phyloP scores from a whole-genome alignment of 2,329 filamentous ascomycete genomes.

The Colletotrichum sp. region DNA sequence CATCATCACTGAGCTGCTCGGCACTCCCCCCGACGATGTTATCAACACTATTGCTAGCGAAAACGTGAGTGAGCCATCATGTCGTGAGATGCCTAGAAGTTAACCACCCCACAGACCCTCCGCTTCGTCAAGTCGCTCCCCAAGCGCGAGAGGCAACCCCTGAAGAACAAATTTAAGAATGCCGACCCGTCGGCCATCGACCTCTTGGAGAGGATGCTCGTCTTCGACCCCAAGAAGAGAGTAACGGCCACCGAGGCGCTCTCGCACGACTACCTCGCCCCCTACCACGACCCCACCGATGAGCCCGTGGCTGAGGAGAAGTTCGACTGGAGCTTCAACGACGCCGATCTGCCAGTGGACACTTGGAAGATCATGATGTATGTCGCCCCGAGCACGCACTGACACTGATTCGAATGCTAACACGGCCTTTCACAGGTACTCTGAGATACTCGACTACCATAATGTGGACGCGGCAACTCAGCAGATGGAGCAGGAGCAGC shows the following conservation, averaged over 20 bases:
- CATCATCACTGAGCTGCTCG: constrained; percentile 97
- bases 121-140: constrained; percentile 97
- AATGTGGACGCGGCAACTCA: constrained; percentile 71
- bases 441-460: constrained; percentile 97
- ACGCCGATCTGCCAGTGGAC: constrained; percentile 94
- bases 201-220: constrained; percentile 93
- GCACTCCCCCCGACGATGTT: constrained; percentile 96
- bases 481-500: constrained; percentile 30
- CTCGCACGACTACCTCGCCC: constrained; percentile 89
- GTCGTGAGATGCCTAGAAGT: background rate
- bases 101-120: constrained; percentile 68
- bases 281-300: constrained; percentile 96
- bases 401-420: background rate
- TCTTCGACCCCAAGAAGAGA: constrained; percentile 97
- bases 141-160: constrained; percentile 87
- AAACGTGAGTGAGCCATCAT: constrained; percentile 68
- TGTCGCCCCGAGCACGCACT: constrained; percentile 34
- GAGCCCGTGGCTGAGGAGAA: constrained; percentile 96
- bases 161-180: constrained; percentile 92
- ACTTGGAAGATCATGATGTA: constrained; percentile 99
- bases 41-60: constrained; percentile 99
- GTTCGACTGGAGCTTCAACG: constrained; percentile 99
- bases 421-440: constrained; percentile 71
- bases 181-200: constrained; percentile 87
- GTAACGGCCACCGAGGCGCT: constrained; percentile 87